Evolutionary conservation across 2,329 filamentous ascomycete species (phyloP), one percentile per base, ranked within the genome.

Genomic region (Verticillium albo-atrum): DNA sequence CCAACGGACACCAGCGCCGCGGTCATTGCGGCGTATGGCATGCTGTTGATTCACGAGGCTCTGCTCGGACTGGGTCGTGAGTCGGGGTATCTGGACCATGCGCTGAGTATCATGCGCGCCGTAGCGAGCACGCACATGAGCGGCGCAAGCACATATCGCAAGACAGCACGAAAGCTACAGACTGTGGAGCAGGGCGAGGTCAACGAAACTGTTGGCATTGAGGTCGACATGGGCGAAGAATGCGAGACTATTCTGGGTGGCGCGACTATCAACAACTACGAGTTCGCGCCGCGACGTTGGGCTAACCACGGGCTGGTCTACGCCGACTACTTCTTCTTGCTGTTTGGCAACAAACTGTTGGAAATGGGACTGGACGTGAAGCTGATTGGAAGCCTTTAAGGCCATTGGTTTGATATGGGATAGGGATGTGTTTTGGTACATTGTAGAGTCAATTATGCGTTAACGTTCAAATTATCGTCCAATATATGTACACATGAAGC

Each of bases 221-320:
- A 66, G 3, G 62, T 72, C 7, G 65, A 67, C 7, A 61, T 69
- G 28, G 67, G 64, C 28, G 27, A n/a, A 1, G 66, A 68, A 15
- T 72, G 69, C 2, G 78, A 80, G 57, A 78, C 75, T 6, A 79
- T 82, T 20, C 61, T 82, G 7, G 68, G 71, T 14, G 75, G 79
- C 56, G 74, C 77, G 4, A 81, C 78, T 1, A 77, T 78, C 12
- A 80, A 80, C 58, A 77, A 79, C 62, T 78, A 77, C 53, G 71
- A 77, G 60, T 74, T 75, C 66, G 77, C 77, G 10, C 77, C 76
- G 26, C 70, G 73, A 54, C 71, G 73, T 34, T 79, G 77, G 67
- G 72, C 73, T 6, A 70, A 81, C 57, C 78, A 80, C 65, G 78
- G 78, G 1, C 61, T 82, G 23, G 78, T 81, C 0, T 81, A 81